These are phyloP conservation scores for Yueomyces sp. DNA, from an alignment of 805 yeast genomes.

Conservation along the genomic window DNA sequence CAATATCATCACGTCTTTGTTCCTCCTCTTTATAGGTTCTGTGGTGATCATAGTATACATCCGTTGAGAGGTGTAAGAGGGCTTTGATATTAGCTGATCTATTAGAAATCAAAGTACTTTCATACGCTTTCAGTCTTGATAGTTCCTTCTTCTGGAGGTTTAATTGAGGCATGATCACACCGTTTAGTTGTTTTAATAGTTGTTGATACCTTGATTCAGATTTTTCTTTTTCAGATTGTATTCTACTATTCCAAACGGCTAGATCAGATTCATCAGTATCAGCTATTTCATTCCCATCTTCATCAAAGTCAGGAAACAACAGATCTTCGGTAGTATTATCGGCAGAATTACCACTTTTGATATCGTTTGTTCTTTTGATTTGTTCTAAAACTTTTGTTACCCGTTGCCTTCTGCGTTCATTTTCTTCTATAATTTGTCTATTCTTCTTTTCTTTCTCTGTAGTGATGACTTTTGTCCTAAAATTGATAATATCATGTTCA, in stretches of 20 bases:
- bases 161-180: constrained; percentile 10
- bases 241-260: constrained; percentile 2
- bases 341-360: constrained; percentile 1
- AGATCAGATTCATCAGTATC: constrained; percentile 3
- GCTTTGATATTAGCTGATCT: constrained; percentile 13
- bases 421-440: constrained; percentile 25
- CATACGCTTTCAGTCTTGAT: constrained; percentile 8
- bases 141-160: constrained; percentile 6
- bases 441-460: constrained; percentile 39
- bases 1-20: constrained; percentile 6
- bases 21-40: constrained; percentile 15
- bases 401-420: constrained; percentile 12
- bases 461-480: constrained; percentile 40
- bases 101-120: constrained; percentile 4
- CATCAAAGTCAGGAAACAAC: constrained; percentile 4
- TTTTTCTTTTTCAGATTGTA: constrained; percentile 6
- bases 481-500: constrained; percentile 36
- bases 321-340: constrained; percentile 3
- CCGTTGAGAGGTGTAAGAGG: constrained; percentile 11
- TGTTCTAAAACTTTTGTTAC: constrained; percentile 18
- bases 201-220: constrained; percentile 7
- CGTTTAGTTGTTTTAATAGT: constrained; percentile 6
- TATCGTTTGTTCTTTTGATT: constrained; percentile 9
- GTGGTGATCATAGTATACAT: constrained; percentile 15
- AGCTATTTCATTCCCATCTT: constrained; percentile 7